A percentile compares a stretch with the other conserved stretches of the same genome.
Evolutionary conservation across 1,284 basidiomycete species (phyloP).

Genomic region (Apiotrichum mycotoxinovorans): DNA sequence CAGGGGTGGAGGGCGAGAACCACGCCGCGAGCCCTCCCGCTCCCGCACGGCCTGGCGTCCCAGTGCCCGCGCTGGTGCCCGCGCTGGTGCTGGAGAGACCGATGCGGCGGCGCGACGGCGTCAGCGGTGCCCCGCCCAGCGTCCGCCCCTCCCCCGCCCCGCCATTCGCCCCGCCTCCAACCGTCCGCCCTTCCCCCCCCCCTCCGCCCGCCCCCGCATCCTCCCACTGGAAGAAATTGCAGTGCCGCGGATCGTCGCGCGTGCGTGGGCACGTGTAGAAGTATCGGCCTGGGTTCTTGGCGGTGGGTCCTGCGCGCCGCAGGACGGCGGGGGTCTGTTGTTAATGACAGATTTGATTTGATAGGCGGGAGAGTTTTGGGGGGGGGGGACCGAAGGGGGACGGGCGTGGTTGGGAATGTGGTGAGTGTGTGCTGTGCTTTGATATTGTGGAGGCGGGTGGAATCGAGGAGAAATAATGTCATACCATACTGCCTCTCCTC

Average conservation of each 20-base stretch:
- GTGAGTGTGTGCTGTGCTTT: too few species aligned
- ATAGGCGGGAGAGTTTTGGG: too few species aligned
- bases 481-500: too few species aligned
- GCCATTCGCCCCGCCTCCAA: background rate
- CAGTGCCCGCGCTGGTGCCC: too few species aligned
- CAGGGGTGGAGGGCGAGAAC: background rate
- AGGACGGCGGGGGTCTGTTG: constrained; percentile 1
- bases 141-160: background rate
- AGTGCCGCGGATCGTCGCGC: constrained; percentile 32
- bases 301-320: constrained; percentile 25
- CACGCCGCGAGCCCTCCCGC: background rate
- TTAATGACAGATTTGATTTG: background rate
- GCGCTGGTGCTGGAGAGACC: too few species aligned
- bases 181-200: background rate
- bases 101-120: background rate
- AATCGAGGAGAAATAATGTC: too few species aligned
- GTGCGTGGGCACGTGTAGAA: constrained; percentile 41
- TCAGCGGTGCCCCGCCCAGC: background rate
- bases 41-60: background rate
- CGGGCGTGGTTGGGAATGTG: too few species aligned
- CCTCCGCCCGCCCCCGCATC: constrained; percentile 25
- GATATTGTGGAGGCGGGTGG: too few species aligned
- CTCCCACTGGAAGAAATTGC: constrained; percentile 48
- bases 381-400: too few species aligned
- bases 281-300: constrained; percentile 40